Base-by-base conservation (phyloP, 177 flowering plant species). In the Vitis hybrid region DNA sequence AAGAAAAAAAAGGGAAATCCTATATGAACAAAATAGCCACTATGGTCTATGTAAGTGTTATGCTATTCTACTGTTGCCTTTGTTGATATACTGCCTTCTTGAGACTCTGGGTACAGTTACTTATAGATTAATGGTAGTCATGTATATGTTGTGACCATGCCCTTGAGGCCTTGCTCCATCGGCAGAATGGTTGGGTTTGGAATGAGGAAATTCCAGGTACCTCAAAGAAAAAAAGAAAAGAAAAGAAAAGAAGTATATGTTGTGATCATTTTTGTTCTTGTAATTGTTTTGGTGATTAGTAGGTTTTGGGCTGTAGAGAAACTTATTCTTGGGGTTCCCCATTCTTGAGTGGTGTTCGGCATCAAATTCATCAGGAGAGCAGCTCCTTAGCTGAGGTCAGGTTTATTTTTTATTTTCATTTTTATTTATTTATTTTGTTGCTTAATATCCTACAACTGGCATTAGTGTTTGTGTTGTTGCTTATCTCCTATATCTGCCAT, bases 371-470 rank as follows among this genome's bases (percentile, higher is more conserved):
- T 76, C 82, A 87, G 50, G 86, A 80, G 64, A 85, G 80, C 72
- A 88, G 84, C 77, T 80, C 95, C 63, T 12, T 79, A 23, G 81
- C 80, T 66, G 94, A 92, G 97, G 97, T 92, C 54, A 55, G 78
- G 52, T 75, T 48, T 1, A 49, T 66, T 21, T 21, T 17, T 59
- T 18, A 9, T 26, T 30, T 50, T 57, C 1, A 23, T 12, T 30
- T 51, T 18, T 52, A 10, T 48, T 4, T 60, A 2, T 52, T 13
- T 66, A 12, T 65, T 60, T 52, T 70, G 18, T 64, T 76, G 21
- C n/a, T 65, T 40, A 52, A 64, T 59, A 6, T 52, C 17, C 49
- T 67, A n/a, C 13, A 26, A 40, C 45, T 40, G 30, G 45, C 45
- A 40, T 40, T 40, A 40, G 45, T 40, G 0, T 40, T 40, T 40